Evolutionary conservation across 257 asterid species (phyloP).

Genomic region (Catharanthus roseus): DNA sequence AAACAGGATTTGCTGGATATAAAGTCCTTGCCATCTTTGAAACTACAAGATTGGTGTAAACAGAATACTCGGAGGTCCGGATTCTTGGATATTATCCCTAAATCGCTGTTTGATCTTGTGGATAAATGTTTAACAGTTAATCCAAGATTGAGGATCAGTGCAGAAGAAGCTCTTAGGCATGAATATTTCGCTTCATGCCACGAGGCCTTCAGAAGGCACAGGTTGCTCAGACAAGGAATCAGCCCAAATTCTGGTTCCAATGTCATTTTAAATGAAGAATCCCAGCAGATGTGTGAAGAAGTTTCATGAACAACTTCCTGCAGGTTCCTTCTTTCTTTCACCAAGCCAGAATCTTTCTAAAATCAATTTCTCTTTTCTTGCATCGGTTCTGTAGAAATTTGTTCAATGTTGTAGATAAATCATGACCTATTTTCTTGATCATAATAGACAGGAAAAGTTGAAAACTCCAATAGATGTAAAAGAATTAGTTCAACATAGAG

Average conservation of each 20-base stretch:
- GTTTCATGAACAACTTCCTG: conserved; percentile 17
- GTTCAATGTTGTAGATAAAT: not conserved
- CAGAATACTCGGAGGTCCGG: conserved; percentile 55
- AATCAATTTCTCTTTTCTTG: too few relatives aligned
- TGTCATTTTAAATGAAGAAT: conserved; percentile 18
- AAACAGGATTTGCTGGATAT: conserved; percentile 70
- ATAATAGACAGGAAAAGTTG: not conserved
- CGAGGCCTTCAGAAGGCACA: conserved; percentile 45
- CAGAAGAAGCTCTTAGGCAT: conserved; percentile 82
- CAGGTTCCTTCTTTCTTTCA: not conserved
- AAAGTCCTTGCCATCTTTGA: conserved; percentile 43
- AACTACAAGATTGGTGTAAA: conserved; percentile 73
- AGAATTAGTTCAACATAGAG: not conserved
- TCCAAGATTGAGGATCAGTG: conserved; percentile 76
- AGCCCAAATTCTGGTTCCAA: conserved; percentile 19
- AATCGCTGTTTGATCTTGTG: conserved; percentile 66
- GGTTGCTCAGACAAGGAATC: conserved; percentile 39
- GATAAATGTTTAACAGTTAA: conserved; percentile 77
- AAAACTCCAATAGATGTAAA: not conserved
- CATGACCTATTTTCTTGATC: not conserved
- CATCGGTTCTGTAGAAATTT: not conserved
- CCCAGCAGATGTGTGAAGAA: conserved; percentile 21
- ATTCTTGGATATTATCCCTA: conserved; percentile 46
- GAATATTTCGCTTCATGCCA: conserved; percentile 56
- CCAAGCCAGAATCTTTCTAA: too few relatives aligned